phyloP scores from a whole-genome alignment of 306 rosid species.

The Ziziphus jujuba region DNA sequence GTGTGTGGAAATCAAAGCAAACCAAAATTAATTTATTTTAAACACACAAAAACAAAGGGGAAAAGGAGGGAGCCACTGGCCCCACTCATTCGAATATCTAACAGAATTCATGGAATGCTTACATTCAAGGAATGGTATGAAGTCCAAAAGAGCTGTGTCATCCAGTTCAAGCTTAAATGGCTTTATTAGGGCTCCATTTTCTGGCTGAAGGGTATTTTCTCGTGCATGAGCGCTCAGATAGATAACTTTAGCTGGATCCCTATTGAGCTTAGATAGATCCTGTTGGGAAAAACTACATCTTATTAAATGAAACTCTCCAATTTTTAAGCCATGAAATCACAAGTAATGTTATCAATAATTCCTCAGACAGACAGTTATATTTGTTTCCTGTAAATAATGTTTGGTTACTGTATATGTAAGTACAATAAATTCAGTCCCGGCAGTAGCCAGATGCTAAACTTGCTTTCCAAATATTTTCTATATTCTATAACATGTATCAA shows the following conservation, averaged over 20 bases:
- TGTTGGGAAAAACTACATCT: slow-evolving; percentile 36
- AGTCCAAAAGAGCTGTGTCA: slow-evolving; percentile 86
- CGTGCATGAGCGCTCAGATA: slow-evolving; percentile 92
- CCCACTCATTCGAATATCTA: slow-evolving; percentile 12
- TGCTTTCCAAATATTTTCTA: no score
- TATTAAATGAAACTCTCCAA: not conserved
- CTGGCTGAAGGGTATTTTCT: slow-evolving; percentile 82
- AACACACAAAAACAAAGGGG: no score
- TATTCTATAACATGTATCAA: no score
- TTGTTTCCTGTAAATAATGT: no score
- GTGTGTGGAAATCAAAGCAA: not conserved
- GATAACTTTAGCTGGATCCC: slow-evolving; percentile 78
- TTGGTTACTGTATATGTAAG: no score
- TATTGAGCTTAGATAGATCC: slow-evolving; percentile 91
- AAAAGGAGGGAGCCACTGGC: slow-evolving; percentile 1
- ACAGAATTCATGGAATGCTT: slow-evolving; percentile 34
- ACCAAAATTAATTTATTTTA: not conserved
- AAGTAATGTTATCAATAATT: no score
- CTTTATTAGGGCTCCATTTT: slow-evolving; percentile 74
- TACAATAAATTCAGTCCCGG: no score
- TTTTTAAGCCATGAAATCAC: not conserved
- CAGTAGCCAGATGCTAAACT: no score
- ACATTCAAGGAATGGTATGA: slow-evolving; percentile 94
- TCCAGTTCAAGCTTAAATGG: slow-evolving; percentile 74
- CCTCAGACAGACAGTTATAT: no score